A percentile compares a stretch with the other conserved stretches of the same genome.
phyloP scores from a whole-genome alignment of 1,139 yeast genomes.

The Nakaseomyces glabratus region DNA sequence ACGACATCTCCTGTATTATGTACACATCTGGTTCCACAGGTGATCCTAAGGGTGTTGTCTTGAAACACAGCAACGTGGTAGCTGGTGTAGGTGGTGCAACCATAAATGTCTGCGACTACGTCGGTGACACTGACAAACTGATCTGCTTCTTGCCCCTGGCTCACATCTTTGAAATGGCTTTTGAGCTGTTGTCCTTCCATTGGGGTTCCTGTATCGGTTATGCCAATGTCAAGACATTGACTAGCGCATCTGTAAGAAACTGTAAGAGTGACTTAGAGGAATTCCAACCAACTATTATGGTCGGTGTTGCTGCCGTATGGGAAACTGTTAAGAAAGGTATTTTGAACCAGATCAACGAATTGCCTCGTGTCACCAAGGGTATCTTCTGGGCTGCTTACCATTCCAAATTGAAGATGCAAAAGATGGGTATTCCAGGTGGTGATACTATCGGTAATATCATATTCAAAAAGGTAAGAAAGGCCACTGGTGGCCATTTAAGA shows the following conservation, averaged over 20 bases:
- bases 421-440: conserved; percentile 67
- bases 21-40: conserved; percentile 99
- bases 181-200: conserved; percentile 68
- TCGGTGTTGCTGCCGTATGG: conserved; percentile 99
- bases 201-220: conserved; percentile 93
- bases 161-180: conserved; percentile 86
- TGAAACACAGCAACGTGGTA: conserved; percentile 66
- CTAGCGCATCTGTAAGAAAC: conserved; percentile 73
- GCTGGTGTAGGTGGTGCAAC: conserved; percentile 83
- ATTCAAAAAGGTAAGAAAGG: conserved; percentile 82
- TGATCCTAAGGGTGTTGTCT: conserved; percentile 91
- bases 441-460: conserved; percentile 55
- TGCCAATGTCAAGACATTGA: conserved; percentile 85
- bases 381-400: conserved; percentile 84
- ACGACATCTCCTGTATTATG: conserved; percentile 85
- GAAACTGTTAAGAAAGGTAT: conserved; percentile 93
- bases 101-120: conserved; percentile 46
- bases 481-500: conserved; percentile 87
- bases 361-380: conserved; percentile 61
- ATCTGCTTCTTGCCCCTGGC: conserved; percentile 91
- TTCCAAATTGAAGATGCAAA: conserved; percentile 54
- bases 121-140: conserved; percentile 53
- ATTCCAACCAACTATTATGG: conserved; percentile 89
- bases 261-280: conserved; percentile 83
- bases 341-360: conserved; percentile 57